These are phyloP conservation scores for Thalassiosira hispida DNA, from an alignment of 352 stramenopile species.

Conservation along the genomic window DNA sequence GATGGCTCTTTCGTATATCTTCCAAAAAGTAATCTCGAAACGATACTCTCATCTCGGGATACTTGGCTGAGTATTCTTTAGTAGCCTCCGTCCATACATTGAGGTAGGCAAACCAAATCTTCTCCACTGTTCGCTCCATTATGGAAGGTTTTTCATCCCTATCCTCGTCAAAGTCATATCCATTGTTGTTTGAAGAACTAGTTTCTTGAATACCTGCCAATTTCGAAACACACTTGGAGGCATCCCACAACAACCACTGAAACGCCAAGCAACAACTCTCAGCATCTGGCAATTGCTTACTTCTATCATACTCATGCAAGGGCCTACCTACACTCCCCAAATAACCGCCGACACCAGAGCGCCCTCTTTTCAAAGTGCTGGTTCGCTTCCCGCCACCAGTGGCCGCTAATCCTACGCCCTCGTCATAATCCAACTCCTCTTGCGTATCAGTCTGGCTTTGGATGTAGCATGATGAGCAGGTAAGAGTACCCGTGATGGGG, in stretches of 20 bases:
- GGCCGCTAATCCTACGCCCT: constrained; percentile 46
- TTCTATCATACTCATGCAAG: constrained; percentile 58
- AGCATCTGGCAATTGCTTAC: constrained; percentile 49
- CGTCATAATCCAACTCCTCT: constrained; percentile 73
- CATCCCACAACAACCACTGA: constrained; percentile 64
- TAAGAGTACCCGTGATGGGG: constrained; percentile 50
- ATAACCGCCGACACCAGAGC: not conserved
- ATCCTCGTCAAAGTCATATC: constrained; percentile 21
- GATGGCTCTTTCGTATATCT: constrained; percentile 1
- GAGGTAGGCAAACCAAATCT: constrained; percentile 73
- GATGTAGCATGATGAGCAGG: constrained; percentile 71
- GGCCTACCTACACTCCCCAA: constrained; percentile 1
- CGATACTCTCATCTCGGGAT: constrained; percentile 75
- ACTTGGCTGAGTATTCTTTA: constrained; percentile 47
- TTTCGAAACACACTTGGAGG: constrained; percentile 47
- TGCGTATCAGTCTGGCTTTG: constrained; percentile 66
- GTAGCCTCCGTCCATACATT: constrained; percentile 65
- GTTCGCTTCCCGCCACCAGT: constrained; percentile 2
- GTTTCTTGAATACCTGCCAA: constrained; percentile 45
- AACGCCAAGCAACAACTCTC: constrained; percentile 68
- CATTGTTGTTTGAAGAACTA: constrained; percentile 4
- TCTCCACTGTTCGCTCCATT: constrained; percentile 44
- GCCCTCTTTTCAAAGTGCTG: constrained; percentile 16
- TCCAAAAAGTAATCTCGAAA: constrained; percentile 77
- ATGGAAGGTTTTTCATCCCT: constrained; percentile 15